Percentiles rank a stretch among this genome's conserved stretches.
phyloP scores from a whole-genome alignment of 2,329 filamentous ascomycete species.

The Alternaria tenuissima region DNA sequence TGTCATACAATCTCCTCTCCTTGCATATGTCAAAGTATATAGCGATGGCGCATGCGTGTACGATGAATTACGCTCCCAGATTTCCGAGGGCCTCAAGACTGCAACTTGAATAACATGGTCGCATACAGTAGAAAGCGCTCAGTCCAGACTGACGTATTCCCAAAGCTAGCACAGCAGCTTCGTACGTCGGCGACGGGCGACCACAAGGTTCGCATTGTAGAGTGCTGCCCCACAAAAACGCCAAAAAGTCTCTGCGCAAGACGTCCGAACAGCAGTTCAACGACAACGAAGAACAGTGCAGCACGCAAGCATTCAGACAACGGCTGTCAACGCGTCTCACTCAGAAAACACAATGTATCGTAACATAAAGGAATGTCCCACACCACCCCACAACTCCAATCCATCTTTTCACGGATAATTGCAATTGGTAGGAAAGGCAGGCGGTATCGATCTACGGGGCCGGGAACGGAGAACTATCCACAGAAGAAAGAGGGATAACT shows the following conservation, averaged over 20 bases:
- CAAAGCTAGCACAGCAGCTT: not conserved
- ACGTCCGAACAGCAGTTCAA: not conserved
- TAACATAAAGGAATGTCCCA: conserved; percentile 43
- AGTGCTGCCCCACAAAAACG: conserved; percentile 1
- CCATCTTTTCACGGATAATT: conserved; percentile 52
- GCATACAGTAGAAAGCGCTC: too few species aligned
- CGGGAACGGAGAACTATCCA: conserved; percentile 56
- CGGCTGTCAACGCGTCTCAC: too few species aligned
- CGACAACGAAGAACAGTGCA: not conserved
- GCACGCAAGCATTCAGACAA: not conserved
- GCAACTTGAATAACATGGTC: not conserved
- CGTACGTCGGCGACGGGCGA: not conserved
- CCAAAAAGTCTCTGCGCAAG: not conserved
- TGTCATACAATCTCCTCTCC: conserved; percentile 19
- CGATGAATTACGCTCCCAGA: not conserved
- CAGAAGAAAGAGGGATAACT: conserved; percentile 45
- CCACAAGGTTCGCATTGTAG: not conserved
- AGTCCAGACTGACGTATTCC: too few species aligned
- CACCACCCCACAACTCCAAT: conserved; percentile 54
- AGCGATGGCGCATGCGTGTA: not conserved
- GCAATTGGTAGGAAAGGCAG: conserved; percentile 53
- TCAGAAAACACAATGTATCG: not conserved
- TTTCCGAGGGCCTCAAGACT: not conserved
- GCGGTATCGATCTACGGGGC: conserved; percentile 51
- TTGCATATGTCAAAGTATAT: not conserved